Percentiles rank a stretch among this genome's conserved stretches.
phyloP scores from a whole-genome alignment of 805 yeast species.

The Candida ortonii region DNA sequence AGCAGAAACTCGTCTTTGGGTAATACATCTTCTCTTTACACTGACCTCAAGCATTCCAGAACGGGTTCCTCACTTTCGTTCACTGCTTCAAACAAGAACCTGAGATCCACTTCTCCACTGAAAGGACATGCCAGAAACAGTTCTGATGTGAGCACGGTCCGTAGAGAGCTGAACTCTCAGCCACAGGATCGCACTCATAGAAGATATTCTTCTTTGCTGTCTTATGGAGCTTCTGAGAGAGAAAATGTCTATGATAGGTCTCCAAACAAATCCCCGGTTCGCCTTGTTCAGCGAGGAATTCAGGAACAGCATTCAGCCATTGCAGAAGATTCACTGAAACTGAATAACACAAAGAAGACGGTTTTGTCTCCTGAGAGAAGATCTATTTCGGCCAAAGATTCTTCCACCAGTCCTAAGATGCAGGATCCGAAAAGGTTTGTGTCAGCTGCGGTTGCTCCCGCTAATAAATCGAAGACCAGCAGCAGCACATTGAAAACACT shows the following conservation, averaged over 20 bases:
- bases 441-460: conserved; percentile 28
- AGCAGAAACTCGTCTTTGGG: conserved; percentile 30
- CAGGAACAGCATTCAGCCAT: conserved; percentile 14
- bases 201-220: conserved; percentile 59
- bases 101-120: conserved; percentile 23
- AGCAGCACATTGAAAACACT: conserved; percentile 37
- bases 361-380: conserved; percentile 39
- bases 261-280: conserved; percentile 18
- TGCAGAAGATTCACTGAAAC: conserved; percentile 14
- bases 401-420: conserved; percentile 20
- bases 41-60: conserved; percentile 35
- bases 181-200: conserved; percentile 37
- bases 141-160: conserved; percentile 40
- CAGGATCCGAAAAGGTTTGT: conserved; percentile 40
- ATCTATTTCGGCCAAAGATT: conserved; percentile 50
- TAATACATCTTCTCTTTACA: conserved; percentile 42
- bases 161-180: conserved; percentile 15
- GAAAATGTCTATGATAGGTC: conserved; percentile 21
- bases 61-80: conserved; percentile 34
- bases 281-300: conserved; percentile 6
- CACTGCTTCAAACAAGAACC: conserved; percentile 16
- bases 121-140: conserved; percentile 40
- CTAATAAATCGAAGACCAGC: conserved; percentile 49
- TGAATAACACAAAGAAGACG: conserved; percentile 13
- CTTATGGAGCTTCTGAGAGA: conserved; percentile 33